Conservation (phyloP, 176 grass and related monocot species). For the Poa annua region DNA sequence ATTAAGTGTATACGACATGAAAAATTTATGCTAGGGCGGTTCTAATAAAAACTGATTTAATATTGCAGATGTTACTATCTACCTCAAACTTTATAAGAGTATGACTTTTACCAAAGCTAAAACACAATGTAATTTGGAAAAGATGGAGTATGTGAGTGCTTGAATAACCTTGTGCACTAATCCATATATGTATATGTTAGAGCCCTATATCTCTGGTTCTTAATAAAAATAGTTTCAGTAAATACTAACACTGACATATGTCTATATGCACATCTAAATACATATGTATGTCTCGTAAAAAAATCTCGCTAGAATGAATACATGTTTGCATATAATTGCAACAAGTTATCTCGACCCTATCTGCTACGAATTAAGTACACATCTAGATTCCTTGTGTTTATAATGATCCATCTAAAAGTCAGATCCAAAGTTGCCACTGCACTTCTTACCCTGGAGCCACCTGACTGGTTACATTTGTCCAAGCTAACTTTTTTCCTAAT, state of each 20-base stretch:
- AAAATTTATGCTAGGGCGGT: too few species aligned
- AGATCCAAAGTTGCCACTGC: not conserved
- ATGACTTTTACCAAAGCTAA: too few species aligned
- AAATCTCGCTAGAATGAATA: not conserved
- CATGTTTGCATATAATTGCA: not conserved
- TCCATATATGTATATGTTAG: not conserved
- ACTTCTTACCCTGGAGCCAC: not conserved
- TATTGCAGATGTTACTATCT: too few species aligned
- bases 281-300: not conserved
- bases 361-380: not conserved
- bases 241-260: not conserved
- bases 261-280: not conserved
- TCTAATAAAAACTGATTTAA: too few species aligned
- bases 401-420: not conserved
- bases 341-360: not conserved
- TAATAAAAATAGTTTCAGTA: not conserved
- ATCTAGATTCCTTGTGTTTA: not conserved
- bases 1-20: too few species aligned
- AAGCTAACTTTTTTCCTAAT: not conserved
- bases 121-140: too few species aligned
- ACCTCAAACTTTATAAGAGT: too few species aligned
- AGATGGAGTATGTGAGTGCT: not conserved
- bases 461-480: not conserved
- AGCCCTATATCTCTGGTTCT: not conserved
- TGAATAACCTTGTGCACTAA: slow-evolving; percentile 3